phyloP scores from a whole-genome alignment of 2,329 filamentous ascomycete species.

The Elsinoe batatas region DNA sequence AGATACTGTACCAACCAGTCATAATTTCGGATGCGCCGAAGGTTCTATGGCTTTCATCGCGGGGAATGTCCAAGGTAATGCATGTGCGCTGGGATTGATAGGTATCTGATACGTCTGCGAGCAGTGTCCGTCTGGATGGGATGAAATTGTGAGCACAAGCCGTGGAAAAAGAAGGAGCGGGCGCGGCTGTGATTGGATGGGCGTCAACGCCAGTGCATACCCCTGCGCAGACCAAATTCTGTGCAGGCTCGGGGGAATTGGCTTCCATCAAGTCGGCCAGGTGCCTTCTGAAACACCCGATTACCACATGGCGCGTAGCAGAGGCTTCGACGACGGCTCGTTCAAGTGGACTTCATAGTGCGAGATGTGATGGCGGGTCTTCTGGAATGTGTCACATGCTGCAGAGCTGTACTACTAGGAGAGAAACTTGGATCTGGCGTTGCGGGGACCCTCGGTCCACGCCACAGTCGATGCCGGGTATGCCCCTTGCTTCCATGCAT shows the following conservation, averaged over 20 bases:
- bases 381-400: not conserved
- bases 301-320: not conserved
- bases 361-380: not conserved
- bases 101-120: not conserved
- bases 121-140: not conserved
- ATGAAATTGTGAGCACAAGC: constrained; percentile 1
- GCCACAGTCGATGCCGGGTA: not conserved
- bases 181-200: not conserved
- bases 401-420: not conserved
- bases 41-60: not conserved
- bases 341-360: not conserved
- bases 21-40: constrained; percentile 8
- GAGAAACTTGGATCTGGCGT: not conserved
- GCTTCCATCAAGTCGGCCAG: constrained; percentile 4
- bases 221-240: not conserved
- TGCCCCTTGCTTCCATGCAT: constrained; percentile 2
- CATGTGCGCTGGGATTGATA: constrained; percentile 6
- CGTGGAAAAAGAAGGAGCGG: not conserved
- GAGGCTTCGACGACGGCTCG: not conserved
- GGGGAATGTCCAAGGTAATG: not conserved
- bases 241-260: constrained; percentile 1
- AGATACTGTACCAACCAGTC: constrained; percentile 1
- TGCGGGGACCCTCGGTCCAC: constrained; percentile 6
- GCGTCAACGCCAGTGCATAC: not conserved
- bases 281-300: constrained; percentile 8